Base-by-base conservation (phyloP, 2,329 filamentous ascomycete species). In the Colletotrichum simmondsii region DNA sequence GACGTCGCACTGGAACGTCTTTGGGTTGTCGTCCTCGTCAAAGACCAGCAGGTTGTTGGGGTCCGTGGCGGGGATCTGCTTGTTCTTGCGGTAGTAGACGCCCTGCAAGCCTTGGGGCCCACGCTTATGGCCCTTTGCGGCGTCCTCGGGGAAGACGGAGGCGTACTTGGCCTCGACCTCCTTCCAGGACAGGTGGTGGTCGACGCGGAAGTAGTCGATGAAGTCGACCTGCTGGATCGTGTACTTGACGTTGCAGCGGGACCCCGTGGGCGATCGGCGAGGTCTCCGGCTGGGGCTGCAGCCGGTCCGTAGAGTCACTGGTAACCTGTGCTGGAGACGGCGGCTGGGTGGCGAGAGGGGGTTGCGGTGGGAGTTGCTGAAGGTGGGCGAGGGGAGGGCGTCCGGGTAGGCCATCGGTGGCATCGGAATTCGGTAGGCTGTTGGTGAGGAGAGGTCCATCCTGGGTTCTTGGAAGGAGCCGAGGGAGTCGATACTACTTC, bases 201-300 rank as follows among this genome's bases (percentile, higher is more conserved):
- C 72, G 28, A 74, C 73, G 37, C 72, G 68, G 58, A 74, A 75
- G 69, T 75, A 75, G 52, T 74, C 72, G 53, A 75, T 74, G 24
- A 75, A 75, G 68, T 75, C 74, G 59, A 74, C 73, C 69, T 75
- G 74, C 59, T 75, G 72, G 49, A 74, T 75, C 28, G 74, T 75
- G 72, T 75, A 75, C 65, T 75, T 75, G 3, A 75, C 72, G 59
- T 75, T 75, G 69, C 74, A 75, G 16, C 74, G 74, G 52, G 68
- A 73, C 16, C 74, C 71, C 14, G 71, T 73, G 37, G 71, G 68
- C 22, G 71, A 72, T 24, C 71, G 67, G 57, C 74, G 69, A 10
- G 72, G 65, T 37, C 69, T 59, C 42, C 74, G 72, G 30, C 62
- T 70, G 24, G 71, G 74, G 49, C 65, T 70, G 49, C 64, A 56